Base-by-base conservation (phyloP, 1,139 yeast species). In the Geotrichum aggregatum region DNA sequence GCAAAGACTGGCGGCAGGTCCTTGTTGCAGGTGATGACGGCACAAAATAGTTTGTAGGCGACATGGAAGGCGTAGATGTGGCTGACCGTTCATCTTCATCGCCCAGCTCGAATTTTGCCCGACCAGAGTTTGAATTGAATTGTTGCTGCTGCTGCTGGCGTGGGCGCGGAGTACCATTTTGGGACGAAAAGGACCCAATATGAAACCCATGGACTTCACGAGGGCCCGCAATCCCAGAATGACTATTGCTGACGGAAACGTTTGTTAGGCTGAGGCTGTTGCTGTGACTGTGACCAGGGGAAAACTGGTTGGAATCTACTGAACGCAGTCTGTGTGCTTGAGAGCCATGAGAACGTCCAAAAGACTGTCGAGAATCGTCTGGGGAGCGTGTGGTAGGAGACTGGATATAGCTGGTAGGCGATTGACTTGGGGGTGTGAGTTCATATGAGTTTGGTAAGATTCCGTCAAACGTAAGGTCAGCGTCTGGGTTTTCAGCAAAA, bases 191-290 rank as follows among this genome's bases (percentile, higher is more conserved):
- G 16, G 54, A 52, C 30, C 54, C 54, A 44, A 52, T 48, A 28
- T 52, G 54, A 38, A 47, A 48, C 22, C 54, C 54, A 18, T 47
- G 51, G n/a, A 48, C 26, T 28, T 56, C 54, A 4, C 62, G 54
- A n/a, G 61, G 62, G 16, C 61, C 62, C 4, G 62, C 60, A 18
- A 59, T 58, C 11, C 59, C 55, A 16, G 56, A 50, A 30, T 50
- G 52, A 36, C 54, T 52, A 48, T 53, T 56, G 44, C 57, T 54
- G 31, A 56, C 58, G 2, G 59, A 56, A n/a, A 56, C 39, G 28
- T 38, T 50, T 40, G 35, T 19, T 3, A 40, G 24, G 18, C 41
- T 47, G 45, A 4, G 13, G 50, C 22, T 22, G 24, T n/a, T n/a
- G n/a, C n/a, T n/a, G n/a, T n/a, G n/a, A n/a, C n/a, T n/a, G n/a